Conservation (phyloP, 768 basidiomycete genomes). For the Suillus decipiens region DNA sequence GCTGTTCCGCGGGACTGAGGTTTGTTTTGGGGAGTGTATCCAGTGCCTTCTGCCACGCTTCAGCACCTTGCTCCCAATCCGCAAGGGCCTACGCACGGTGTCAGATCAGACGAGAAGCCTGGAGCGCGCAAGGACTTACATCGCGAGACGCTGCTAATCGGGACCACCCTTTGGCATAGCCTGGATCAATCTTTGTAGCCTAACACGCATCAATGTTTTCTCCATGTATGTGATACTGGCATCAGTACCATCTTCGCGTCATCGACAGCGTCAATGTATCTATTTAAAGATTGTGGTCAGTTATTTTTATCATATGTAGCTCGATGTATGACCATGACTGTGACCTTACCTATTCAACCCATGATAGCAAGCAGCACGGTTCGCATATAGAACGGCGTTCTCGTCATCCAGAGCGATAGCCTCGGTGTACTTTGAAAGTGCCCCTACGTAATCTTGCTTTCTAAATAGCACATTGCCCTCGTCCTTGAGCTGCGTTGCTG, state of each 20-base stretch:
- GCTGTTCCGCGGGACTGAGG: constrained; percentile 32
- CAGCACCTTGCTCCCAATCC: constrained; percentile 15
- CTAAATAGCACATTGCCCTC: constrained; percentile 43
- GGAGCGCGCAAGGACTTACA: constrained; percentile 17
- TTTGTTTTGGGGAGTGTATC: constrained; percentile 29
- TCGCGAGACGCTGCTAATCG: constrained; percentile 38
- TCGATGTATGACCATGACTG: neutral
- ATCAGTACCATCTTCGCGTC: constrained; percentile 8
- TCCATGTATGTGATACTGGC: no score
- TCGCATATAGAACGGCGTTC: constrained; percentile 45
- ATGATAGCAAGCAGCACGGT: constrained; percentile 43
- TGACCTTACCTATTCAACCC: constrained; percentile 35
- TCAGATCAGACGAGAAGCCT: neutral
- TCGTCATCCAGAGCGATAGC: constrained; percentile 41
- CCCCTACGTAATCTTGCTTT: constrained; percentile 35
- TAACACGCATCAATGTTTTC: constrained; percentile 4
- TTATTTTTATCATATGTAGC: neutral
- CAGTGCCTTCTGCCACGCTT: constrained; percentile 31
- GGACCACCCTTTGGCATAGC: constrained; percentile 44
- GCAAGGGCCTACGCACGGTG: constrained; percentile 11
- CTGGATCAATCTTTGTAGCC: constrained; percentile 42
- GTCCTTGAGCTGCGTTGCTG: constrained; percentile 32
- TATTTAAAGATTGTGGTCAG: neutral
- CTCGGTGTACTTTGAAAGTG: constrained; percentile 42
- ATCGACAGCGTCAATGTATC: constrained; percentile 4